These are phyloP conservation scores for Carex littledalei DNA, from an alignment of 176 grass and related monocot genomes.

Conservation along the genomic window DNA sequence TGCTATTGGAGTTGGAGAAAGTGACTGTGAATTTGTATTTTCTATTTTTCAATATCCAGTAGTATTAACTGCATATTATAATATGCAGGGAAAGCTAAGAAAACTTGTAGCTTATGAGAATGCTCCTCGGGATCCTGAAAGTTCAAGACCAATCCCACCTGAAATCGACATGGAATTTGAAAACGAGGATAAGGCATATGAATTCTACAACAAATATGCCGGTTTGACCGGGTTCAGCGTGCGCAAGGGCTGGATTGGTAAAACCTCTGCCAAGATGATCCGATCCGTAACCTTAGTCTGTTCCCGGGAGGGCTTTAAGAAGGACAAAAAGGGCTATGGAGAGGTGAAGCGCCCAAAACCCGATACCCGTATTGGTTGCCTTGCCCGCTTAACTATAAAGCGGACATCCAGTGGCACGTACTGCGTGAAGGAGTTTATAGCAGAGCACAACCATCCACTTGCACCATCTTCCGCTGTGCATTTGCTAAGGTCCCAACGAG, in stretches of 20 bases:
- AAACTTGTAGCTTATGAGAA: constrained; percentile 44
- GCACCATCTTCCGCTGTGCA: constrained; percentile 43
- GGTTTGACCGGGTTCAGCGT: constrained; percentile 40
- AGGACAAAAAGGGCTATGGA: constrained; percentile 35
- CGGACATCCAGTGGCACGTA: constrained; percentile 32
- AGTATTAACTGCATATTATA: constrained; percentile 6
- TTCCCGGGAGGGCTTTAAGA: constrained; percentile 49
- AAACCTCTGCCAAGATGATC: constrained; percentile 32
- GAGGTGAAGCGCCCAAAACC: constrained; percentile 34
- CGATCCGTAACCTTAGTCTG: constrained; percentile 42
- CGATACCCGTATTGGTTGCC: constrained; percentile 49
- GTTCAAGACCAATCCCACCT: constrained; percentile 26
- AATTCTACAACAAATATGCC: constrained; percentile 45
- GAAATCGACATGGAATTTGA: constrained; percentile 48
- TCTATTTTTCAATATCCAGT: background rate
- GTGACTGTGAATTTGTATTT: background rate
- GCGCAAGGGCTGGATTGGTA: constrained; percentile 38
- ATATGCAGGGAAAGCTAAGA: constrained; percentile 46
- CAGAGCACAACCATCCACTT: constrained; percentile 47
- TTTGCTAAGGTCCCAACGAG: constrained; percentile 43
- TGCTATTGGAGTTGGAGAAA: background rate
- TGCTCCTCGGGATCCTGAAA: constrained; percentile 19
- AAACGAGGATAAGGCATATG: constrained; percentile 33
- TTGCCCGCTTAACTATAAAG: constrained; percentile 40
- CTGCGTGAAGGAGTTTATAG: constrained; percentile 34